Evolutionary conservation across 2,329 filamentous ascomycete species (phyloP).

Genomic region (Fusarium tanahbumbuense): DNA sequence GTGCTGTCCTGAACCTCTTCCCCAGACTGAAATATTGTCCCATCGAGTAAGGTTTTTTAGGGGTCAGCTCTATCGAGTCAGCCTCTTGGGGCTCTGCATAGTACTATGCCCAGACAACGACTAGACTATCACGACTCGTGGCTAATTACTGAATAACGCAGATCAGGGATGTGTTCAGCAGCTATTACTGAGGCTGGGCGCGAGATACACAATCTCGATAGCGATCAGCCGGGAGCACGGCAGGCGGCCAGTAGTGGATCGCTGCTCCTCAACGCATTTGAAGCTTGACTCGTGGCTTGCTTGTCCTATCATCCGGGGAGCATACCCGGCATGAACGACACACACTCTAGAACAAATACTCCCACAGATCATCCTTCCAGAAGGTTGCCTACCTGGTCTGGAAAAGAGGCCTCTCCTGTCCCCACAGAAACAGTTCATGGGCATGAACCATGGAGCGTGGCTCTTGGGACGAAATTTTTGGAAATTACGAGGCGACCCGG

Average conservation of each 20-base stretch:
- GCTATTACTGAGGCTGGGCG: constrained; percentile 10
- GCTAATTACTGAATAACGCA: constrained; percentile 26
- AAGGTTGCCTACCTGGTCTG: constrained; percentile 40
- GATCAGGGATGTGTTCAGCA: constrained; percentile 23
- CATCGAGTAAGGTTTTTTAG: constrained; percentile 12
- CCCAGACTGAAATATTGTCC: constrained; percentile 33
- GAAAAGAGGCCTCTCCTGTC: constrained; percentile 34
- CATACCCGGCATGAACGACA: constrained; percentile 38
- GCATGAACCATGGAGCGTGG: constrained; percentile 32
- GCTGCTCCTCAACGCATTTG: constrained; percentile 13
- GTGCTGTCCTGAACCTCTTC: constrained; percentile 33
- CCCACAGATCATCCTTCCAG: constrained; percentile 45
- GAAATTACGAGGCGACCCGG: constrained; percentile 47
- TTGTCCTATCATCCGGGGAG: constrained; percentile 35
- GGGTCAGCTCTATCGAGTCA: constrained; percentile 21
- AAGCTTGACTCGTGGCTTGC: constrained; percentile 40
- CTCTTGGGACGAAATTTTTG: constrained; percentile 42
- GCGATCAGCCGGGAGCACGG: constrained; percentile 35
- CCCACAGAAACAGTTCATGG: constrained; percentile 36
- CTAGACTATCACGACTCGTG: constrained; percentile 20
- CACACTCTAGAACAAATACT: constrained; percentile 31
- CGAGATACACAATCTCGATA: constrained; percentile 34
- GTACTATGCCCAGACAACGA: constrained; percentile 3
- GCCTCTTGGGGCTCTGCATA: constrained; percentile 20
- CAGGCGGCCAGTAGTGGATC: constrained; percentile 28